A percentile compares a stretch with the other conserved stretches of the same genome.
Conservation (phyloP, 768 basidiomycete genomes). For the Tulasnella sp. region DNA sequence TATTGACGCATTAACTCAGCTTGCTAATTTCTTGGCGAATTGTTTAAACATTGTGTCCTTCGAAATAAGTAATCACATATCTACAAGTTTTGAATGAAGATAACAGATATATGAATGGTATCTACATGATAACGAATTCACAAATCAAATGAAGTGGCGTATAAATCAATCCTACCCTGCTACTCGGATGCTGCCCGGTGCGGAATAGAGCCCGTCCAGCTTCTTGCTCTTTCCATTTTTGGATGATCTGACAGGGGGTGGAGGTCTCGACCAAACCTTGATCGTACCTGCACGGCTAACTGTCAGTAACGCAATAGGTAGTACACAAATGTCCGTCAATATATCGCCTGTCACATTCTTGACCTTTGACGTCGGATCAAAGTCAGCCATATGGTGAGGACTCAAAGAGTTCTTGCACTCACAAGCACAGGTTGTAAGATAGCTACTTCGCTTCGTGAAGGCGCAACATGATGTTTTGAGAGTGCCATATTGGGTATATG, state of each 20-base stretch:
- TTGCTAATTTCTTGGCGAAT: too few species aligned
- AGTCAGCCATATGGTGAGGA: conserved; percentile 4
- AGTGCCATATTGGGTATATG: background rate
- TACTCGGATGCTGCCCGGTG: too few species aligned
- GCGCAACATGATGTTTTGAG: conserved; percentile 62
- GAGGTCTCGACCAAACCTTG: conserved; percentile 48
- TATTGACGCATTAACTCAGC: too few species aligned
- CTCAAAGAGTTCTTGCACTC: conserved; percentile 21
- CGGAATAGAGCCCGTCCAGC: too few species aligned
- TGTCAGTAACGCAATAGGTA: conserved; percentile 67
- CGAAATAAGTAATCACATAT: too few species aligned
- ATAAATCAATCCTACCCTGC: too few species aligned
- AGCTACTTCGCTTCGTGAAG: conserved; percentile 79
- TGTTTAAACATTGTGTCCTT: too few species aligned
- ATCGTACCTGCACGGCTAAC: conserved; percentile 64
- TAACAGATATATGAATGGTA: too few species aligned
- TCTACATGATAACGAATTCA: too few species aligned
- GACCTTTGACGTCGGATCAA: conserved; percentile 34
- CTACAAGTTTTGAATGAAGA: too few species aligned
- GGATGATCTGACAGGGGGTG: conserved; percentile 13
- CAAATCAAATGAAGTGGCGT: too few species aligned
- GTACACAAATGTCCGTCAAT: conserved; percentile 57
- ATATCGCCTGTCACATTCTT: conserved; percentile 75
- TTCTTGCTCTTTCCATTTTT: too few species aligned
- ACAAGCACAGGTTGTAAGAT: conserved; percentile 85